These are phyloP conservation scores for Gentiana straminea DNA, from an alignment of 257 asterid genomes.

Conservation along the genomic window DNA sequence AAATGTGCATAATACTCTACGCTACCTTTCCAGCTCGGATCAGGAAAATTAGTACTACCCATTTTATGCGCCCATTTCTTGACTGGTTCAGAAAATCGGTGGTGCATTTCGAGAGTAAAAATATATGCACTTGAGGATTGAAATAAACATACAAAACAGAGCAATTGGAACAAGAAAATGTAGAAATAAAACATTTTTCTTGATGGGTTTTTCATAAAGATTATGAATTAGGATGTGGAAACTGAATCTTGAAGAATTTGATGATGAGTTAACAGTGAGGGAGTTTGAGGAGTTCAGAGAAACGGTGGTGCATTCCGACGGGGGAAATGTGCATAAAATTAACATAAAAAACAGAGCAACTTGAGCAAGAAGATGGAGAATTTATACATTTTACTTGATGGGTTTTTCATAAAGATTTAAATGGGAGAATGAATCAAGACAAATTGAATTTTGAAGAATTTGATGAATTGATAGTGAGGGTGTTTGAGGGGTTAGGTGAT, in stretches of 20 bases:
- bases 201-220: conserved; percentile 9
- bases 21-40: conserved; percentile 39
- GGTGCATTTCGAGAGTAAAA: conserved; percentile 72
- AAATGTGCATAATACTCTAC: conserved; percentile 46
- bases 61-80: conserved; percentile 38
- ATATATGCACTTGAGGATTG: conserved; percentile 30
- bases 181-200: conserved; percentile 32
- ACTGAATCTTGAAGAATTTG: conserved; percentile 1
- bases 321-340: conserved; percentile 29
- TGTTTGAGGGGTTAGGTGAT: too few species aligned
- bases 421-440: background rate
- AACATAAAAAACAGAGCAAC: conserved; percentile 13
- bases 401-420: conserved; percentile 6
- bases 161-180: conserved; percentile 16
- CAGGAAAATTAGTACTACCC: conserved; percentile 16
- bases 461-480: background rate
- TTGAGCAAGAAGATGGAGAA: conserved; percentile 17
- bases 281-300: too few species aligned
- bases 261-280: background rate
- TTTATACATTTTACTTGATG: conserved; percentile 30
- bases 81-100: conserved; percentile 68
- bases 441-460: conserved; percentile 1
- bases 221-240: background rate
- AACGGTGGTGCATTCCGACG: conserved; percentile 76
- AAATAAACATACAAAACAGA: conserved; percentile 14